phyloP scores from a whole-genome alignment of 129 eudicot species.

The Lactuca sativa region DNA sequence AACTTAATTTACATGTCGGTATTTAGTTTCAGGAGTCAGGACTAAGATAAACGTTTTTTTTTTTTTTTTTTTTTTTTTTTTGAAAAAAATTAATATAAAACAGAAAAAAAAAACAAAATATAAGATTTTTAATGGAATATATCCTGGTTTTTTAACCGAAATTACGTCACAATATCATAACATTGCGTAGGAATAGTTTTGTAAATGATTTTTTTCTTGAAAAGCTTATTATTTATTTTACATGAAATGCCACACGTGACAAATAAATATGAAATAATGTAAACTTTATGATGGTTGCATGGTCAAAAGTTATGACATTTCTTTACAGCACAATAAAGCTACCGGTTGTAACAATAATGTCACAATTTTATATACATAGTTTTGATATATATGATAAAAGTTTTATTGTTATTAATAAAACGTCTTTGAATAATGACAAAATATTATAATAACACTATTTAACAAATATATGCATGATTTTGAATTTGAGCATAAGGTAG shows the following conservation, averaged over 20 bases:
- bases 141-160: neutral
- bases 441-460: neutral
- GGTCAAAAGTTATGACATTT: slow-evolving; percentile 42
- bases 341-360: slow-evolving; percentile 32
- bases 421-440: neutral
- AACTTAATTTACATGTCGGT: too few species aligned
- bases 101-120: too few species aligned
- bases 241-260: neutral
- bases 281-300: slow-evolving; percentile 29
- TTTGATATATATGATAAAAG: neutral
- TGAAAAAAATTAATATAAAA: too few species aligned
- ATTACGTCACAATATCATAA: neutral
- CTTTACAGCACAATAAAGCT: slow-evolving; percentile 39
- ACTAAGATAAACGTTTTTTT: too few species aligned
- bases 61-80: too few species aligned
- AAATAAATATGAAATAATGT: slow-evolving; percentile 1
- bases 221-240: neutral
- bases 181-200: neutral
- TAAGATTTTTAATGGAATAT: too few species aligned
- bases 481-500: too few species aligned
- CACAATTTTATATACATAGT: slow-evolving; percentile 18
- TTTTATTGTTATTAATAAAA: neutral
- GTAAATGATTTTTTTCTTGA: too few species aligned
- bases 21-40: too few species aligned
- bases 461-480: too few species aligned